A percentile compares a stretch with the other conserved stretches of the same genome.
These are phyloP conservation scores for Marasmius tenuissimus DNA, from an alignment of 1,284 basidiomycete genomes.

Conservation along the genomic window DNA sequence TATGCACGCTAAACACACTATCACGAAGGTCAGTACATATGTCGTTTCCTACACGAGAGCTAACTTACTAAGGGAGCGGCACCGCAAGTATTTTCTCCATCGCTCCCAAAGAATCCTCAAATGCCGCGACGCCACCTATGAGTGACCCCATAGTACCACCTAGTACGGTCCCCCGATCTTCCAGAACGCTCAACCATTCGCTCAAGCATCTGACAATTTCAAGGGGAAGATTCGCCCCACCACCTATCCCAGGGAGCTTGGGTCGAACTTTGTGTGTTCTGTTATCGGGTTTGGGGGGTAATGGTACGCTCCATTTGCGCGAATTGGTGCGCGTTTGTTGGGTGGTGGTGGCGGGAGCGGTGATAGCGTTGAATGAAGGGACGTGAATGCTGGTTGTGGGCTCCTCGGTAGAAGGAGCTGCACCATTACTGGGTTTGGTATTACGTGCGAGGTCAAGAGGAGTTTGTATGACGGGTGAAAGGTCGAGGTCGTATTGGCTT, in stretches of 20 bases:
- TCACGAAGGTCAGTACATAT: constrained; percentile 4
- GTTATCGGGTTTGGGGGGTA: not conserved
- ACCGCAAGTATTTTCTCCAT: constrained; percentile 51
- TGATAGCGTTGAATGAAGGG: not conserved
- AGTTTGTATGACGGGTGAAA: not conserved
- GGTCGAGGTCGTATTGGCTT: not conserved
- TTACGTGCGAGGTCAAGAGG: not conserved
- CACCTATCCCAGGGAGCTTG: not conserved
- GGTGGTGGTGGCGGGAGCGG: not conserved
- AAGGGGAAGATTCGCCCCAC: constrained; percentile 45
- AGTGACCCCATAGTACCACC: constrained; percentile 52
- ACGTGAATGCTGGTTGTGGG: not conserved
- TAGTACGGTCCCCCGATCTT: constrained; percentile 53
- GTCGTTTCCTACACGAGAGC: not conserved
- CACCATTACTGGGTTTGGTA: not conserved
- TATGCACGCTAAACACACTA: constrained; percentile 59
- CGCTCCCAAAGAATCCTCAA: constrained; percentile 51
- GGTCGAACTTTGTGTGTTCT: not conserved
- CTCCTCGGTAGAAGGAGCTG: not conserved
- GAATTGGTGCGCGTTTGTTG: not conserved
- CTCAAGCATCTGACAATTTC: constrained; percentile 54
- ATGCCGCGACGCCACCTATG: constrained; percentile 45
- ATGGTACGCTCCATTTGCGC: not conserved
- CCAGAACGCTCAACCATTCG: constrained; percentile 57
- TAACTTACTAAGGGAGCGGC: constrained; percentile 60